phyloP scores from a whole-genome alignment of 352 stramenopile genomes.

The Globisporangium paroecandrum region DNA sequence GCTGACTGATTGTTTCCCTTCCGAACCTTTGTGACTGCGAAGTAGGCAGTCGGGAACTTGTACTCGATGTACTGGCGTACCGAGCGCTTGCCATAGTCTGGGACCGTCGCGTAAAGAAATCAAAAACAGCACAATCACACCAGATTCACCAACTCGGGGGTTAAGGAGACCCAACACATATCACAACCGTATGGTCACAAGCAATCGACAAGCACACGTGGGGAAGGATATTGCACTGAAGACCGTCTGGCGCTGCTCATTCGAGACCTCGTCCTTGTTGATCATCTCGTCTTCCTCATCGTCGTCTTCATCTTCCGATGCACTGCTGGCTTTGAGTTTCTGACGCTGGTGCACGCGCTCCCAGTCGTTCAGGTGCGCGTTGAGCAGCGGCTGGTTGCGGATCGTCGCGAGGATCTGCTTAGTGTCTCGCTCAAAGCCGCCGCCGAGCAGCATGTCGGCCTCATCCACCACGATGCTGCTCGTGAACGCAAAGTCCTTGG shows the following conservation, averaged over 20 bases:
- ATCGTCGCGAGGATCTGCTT: constrained; percentile 83
- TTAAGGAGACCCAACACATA: constrained; percentile 21
- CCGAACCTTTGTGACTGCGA: constrained; percentile 63
- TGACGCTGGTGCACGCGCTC: constrained; percentile 9
- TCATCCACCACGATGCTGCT: constrained; percentile 75
- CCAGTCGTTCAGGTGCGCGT: constrained; percentile 38
- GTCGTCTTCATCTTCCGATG: neutral
- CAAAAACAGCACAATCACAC: constrained; percentile 12
- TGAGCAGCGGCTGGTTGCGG: constrained; percentile 66
- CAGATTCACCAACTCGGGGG: neutral
- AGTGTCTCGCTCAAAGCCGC: constrained; percentile 72
- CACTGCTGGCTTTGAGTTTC: constrained; percentile 7
- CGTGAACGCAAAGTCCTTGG: constrained; percentile 72
- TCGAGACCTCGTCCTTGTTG: constrained; percentile 22
- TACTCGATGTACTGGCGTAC: constrained; percentile 68
- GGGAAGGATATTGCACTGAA: constrained; percentile 79
- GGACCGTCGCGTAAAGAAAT: constrained; percentile 59
- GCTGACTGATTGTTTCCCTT: too few species aligned
- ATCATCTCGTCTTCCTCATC: constrained; percentile 19
- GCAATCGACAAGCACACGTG: neutral
- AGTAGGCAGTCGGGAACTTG: constrained; percentile 65
- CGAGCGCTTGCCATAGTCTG: constrained; percentile 71
- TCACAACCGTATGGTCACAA: neutral
- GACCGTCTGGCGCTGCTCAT: constrained; percentile 50
- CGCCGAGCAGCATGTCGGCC: constrained; percentile 75